Evolutionary conservation across 352 stramenopile species (phyloP).

Genomic region (Blastocystis sp.): DNA sequence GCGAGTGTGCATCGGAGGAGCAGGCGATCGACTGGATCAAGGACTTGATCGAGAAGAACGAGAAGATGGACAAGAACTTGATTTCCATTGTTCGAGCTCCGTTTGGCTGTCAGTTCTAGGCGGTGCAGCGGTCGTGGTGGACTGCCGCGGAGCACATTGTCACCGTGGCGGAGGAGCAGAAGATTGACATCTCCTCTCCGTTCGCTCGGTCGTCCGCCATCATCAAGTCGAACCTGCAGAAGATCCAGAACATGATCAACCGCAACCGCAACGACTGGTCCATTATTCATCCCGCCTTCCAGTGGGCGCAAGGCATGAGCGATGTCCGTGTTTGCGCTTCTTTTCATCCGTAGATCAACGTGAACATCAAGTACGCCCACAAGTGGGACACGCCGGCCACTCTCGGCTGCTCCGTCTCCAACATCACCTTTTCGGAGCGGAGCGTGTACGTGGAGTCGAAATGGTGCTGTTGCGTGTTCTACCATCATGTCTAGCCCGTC

Average conservation of each 20-base stretch:
- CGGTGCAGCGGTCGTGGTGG: conserved; percentile 67
- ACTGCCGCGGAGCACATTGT: conserved; percentile 57
- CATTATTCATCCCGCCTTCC: conserved; percentile 65
- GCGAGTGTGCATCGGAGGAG: conserved; percentile 51
- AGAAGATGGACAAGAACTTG: conserved; percentile 67
- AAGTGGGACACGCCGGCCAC: conserved; percentile 69
- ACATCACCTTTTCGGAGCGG: conserved; percentile 64
- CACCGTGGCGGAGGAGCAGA: conserved; percentile 31
- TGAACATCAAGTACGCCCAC: conserved; percentile 69
- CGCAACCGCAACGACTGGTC: conserved; percentile 64
- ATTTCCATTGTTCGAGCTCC: conserved; percentile 57
- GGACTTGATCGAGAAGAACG: conserved; percentile 11
- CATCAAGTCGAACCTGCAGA: conserved; percentile 68
- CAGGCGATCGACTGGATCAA: conserved; percentile 51
- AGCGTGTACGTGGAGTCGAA: conserved; percentile 59
- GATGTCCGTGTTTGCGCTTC: neutral
- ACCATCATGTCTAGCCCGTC: conserved; percentile 54
- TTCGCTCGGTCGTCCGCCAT: conserved; percentile 63
- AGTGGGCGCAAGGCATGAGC: conserved; percentile 67
- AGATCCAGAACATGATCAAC: conserved; percentile 68
- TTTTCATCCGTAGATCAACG: conserved; percentile 53
- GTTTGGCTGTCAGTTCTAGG: conserved; percentile 1
- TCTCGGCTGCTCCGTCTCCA: conserved; percentile 59
- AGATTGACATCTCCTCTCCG: conserved; percentile 57
- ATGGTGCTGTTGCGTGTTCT: neutral